These are phyloP conservation scores for Ricinus communis DNA, from an alignment of 345 rosid species.

Conservation along the genomic window DNA sequence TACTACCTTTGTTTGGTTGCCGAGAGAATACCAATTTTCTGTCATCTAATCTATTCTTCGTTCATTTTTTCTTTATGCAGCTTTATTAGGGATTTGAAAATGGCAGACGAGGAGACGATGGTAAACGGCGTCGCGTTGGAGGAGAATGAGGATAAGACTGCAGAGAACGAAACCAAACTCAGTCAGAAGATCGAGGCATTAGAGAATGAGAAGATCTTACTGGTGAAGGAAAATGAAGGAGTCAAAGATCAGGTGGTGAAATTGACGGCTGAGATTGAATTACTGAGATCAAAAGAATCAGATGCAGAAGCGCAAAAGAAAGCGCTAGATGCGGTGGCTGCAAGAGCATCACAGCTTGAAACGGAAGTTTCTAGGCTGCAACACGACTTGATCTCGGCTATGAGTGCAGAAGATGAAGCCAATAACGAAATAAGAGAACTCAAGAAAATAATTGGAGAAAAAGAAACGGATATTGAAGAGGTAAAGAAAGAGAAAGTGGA, in stretches of 20 bases:
- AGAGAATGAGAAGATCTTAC: conserved; percentile 65
- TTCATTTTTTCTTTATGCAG: background rate
- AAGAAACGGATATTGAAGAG: conserved; percentile 39
- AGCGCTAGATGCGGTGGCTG: conserved; percentile 43
- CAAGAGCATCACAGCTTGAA: conserved; percentile 67
- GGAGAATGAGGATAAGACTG: conserved; percentile 26
- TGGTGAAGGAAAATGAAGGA: too few species aligned
- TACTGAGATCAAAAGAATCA: conserved; percentile 37
- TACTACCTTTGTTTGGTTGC: conserved; percentile 2
- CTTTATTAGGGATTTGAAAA: too few species aligned
- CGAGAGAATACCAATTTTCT: background rate
- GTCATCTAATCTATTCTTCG: background rate
- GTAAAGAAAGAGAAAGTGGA: conserved; percentile 59
- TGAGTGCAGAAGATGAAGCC: conserved; percentile 51
- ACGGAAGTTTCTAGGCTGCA: conserved; percentile 58
- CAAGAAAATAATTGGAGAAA: conserved; percentile 24
- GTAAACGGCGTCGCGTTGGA: conserved; percentile 31
- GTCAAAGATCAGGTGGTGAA: too few species aligned
- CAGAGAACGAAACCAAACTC: conserved; percentile 28
- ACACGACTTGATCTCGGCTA: conserved; percentile 53
- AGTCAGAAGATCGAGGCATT: conserved; percentile 37
- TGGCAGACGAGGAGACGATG: conserved; percentile 64
- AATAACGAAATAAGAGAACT: conserved; percentile 31
- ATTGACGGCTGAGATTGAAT: conserved; percentile 39
- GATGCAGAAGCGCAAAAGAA: conserved; percentile 41